These are phyloP conservation scores for Termitomyces titanicus DNA, from an alignment of 768 basidiomycete genomes.

Conservation along the genomic window DNA sequence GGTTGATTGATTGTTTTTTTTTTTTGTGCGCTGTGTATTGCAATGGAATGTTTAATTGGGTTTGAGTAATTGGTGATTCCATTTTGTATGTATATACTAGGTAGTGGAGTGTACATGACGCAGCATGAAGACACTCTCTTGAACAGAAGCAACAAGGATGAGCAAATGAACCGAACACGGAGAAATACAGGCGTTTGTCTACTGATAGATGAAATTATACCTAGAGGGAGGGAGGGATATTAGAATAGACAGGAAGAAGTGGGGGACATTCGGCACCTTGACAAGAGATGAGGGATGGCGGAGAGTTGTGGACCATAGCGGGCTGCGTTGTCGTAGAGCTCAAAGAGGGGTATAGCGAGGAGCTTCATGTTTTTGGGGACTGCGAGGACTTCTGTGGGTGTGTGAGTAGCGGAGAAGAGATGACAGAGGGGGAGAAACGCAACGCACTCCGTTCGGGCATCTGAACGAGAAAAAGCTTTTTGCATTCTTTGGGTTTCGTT, in stretches of 20 bases:
- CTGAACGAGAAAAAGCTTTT: constrained; percentile 92
- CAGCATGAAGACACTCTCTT: constrained; percentile 4
- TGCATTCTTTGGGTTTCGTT: constrained; percentile 97
- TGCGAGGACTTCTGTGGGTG: constrained; percentile 77
- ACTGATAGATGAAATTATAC: constrained; percentile 83
- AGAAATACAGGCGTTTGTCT: not conserved
- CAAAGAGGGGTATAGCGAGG: constrained; percentile 92
- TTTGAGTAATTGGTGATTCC: no score
- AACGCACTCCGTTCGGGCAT: constrained; percentile 90
- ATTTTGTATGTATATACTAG: no score
- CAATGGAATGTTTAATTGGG: no score
- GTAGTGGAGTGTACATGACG: constrained; percentile 4
- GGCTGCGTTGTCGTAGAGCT: constrained; percentile 96
- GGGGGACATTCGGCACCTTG: constrained; percentile 58
- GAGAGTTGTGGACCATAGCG: constrained; percentile 93
- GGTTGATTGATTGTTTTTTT: no score
- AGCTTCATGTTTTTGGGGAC: constrained; percentile 99
- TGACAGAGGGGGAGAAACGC: accelerated
- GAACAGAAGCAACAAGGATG: not conserved
- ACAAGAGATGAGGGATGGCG: constrained; percentile 89
- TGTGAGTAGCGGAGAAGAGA: not conserved
- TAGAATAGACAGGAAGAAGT: not conserved
- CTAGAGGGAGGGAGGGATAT: constrained; percentile 33
- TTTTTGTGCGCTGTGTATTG: no score
- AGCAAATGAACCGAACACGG: not conserved